phyloP scores from a whole-genome alignment of 163 green algal genomes.

The Prototheca wickerhamii region DNA sequence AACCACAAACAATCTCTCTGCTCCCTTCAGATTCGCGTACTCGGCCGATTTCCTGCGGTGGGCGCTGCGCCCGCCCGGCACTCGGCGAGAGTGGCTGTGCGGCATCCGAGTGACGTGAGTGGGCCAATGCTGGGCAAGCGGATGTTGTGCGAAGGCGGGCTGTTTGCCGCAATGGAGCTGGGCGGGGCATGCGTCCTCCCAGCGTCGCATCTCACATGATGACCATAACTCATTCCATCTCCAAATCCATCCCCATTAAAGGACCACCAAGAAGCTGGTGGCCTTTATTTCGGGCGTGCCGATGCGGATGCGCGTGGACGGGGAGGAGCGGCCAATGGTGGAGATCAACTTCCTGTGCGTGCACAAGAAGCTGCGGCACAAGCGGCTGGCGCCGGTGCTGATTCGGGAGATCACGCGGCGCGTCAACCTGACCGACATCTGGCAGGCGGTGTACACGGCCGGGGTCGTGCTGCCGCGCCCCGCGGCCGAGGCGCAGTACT shows the following conservation, averaged over 20 bases:
- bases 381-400: conserved; percentile 90
- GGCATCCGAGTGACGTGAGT: conserved; percentile 75
- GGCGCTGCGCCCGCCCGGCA: conserved; percentile 84
- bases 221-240: neutral
- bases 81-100: conserved; percentile 72
- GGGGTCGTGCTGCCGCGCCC: conserved; percentile 90
- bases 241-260: neutral
- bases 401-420: conserved; percentile 92
- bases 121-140: neutral
- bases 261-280: conserved; percentile 54
- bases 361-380: conserved; percentile 96
- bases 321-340: conserved; percentile 57
- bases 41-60: conserved; percentile 84
- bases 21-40: conserved; percentile 53
- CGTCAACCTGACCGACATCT: conserved; percentile 81
- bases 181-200: neutral
- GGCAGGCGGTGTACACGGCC: conserved; percentile 93
- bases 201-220: neutral
- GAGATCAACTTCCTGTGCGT: conserved; percentile 99
- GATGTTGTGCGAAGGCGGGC: neutral
- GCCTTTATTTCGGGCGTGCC: conserved; percentile 93
- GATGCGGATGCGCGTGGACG: conserved; percentile 42
- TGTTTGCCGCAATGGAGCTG: neutral
- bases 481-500: conserved; percentile 85
- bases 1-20: neutral